A percentile compares a stretch with the other conserved stretches of the same genome.
Conservation (phyloP, 1,284 basidiomycete genomes). For the Rhizoctonia solani region DNA sequence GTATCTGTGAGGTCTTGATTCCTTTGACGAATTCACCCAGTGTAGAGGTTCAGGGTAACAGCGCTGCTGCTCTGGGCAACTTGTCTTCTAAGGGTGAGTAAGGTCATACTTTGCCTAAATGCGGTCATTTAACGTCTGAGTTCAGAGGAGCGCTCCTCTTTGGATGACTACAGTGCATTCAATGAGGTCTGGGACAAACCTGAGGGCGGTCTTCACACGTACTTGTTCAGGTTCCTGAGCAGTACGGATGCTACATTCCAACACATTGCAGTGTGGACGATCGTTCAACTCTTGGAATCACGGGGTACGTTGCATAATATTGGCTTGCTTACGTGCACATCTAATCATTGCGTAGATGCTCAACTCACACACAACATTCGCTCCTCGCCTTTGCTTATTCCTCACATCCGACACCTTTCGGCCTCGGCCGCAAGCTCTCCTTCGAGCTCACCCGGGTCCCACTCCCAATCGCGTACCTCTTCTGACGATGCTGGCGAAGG, state of each 20-base stretch:
- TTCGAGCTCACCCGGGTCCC: conserved; percentile 67
- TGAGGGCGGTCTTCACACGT: conserved; percentile 95
- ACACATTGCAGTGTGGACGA: conserved; percentile 99
- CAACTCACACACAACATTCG: conserved; percentile 89
- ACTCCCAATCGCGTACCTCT: conserved; percentile 73
- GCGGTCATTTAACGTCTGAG: background rate
- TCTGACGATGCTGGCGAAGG: conserved; percentile 67
- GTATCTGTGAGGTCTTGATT: conserved; percentile 96
- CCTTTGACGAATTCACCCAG: conserved; percentile 95
- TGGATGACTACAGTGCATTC: conserved; percentile 97
- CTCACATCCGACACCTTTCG: conserved; percentile 82
- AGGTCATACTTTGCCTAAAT: conserved; percentile 14
- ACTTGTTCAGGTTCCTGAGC: conserved; percentile 92
- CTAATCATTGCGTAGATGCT: no score
- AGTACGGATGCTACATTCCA: conserved; percentile 99
- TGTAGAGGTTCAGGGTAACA: conserved; percentile 98
- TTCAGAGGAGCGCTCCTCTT: conserved; percentile 71
- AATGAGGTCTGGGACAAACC: conserved; percentile 98
- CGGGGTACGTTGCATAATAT: conserved; percentile 59
- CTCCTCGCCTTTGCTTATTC: conserved; percentile 74
- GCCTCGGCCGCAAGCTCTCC: conserved; percentile 72
- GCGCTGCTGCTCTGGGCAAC: conserved; percentile 96
- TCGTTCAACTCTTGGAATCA: conserved; percentile 94
- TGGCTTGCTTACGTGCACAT: no score
- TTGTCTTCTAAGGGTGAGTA: conserved; percentile 86